phyloP scores from a whole-genome alignment of 441 rosid species.

The Daphne laureola region DNA sequence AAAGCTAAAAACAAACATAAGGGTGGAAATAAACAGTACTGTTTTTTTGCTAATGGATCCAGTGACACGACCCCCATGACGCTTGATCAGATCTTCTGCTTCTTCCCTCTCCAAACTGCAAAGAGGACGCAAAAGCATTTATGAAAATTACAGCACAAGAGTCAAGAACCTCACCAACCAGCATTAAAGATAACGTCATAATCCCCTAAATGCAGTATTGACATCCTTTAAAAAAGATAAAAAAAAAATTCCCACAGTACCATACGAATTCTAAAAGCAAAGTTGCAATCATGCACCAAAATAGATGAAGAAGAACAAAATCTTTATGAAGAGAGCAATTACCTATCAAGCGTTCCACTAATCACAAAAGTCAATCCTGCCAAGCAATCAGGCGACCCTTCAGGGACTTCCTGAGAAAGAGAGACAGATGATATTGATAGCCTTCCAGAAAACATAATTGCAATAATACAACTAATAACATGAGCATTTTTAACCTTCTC shows the following conservation, averaged over 20 bases:
- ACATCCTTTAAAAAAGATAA: slow-evolving; percentile 10
- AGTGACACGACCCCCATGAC: slow-evolving; percentile 88
- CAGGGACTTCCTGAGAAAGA: slow-evolving; percentile 86
- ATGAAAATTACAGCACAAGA: background rate
- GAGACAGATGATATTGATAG: slow-evolving; percentile 6
- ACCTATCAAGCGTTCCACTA: slow-evolving; percentile 99
- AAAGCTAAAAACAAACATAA: slow-evolving; percentile 12
- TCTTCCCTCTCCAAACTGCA: slow-evolving; percentile 96
- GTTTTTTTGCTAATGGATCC: slow-evolving; percentile 98
- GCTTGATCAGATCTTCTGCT: slow-evolving; percentile 91
- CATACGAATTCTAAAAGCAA: background rate
- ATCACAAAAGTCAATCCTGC: slow-evolving; percentile 85
- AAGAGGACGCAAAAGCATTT: slow-evolving; percentile 14
- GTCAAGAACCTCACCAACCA: slow-evolving; percentile 6
- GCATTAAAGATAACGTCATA: slow-evolving; percentile 1
- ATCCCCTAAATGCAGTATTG: background rate
- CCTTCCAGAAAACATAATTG: too few species aligned
- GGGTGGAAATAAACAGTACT: slow-evolving; percentile 24
- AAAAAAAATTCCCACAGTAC: background rate
- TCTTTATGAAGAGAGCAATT: slow-evolving; percentile 17
- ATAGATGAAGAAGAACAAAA: slow-evolving; percentile 1
- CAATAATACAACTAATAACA: too few species aligned
- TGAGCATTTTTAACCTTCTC: slow-evolving; percentile 55
- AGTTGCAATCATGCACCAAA: slow-evolving; percentile 6
- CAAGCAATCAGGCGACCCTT: slow-evolving; percentile 84